Evolutionary conservation across 176 grass and related monocot genomes (phyloP), one percentile per base, ranked within the genome.

Genomic region (Aegilops speltoides): DNA sequence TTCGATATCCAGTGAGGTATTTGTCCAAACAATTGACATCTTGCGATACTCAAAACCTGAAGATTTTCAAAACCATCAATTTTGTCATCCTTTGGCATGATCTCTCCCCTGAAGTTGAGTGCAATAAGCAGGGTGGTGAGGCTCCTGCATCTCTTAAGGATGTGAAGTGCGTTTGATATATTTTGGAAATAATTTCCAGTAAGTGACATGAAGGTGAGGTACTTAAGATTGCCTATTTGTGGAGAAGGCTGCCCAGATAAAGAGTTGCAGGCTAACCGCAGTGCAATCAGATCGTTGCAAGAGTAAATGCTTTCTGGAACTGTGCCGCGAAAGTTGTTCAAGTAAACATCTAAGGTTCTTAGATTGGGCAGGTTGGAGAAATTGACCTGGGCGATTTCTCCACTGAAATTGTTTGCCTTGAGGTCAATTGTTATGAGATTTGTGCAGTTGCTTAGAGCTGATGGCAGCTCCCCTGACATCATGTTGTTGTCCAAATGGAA

Each of bases 1-100:
- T 84, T 84, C 2, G 83, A 86, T 75, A 89, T 1, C 90, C 90
- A 92, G 3, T 2, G 12, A 40, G 90, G 90, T 83, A 92, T 83
- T 10, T 76, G 14, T 26, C 82, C 90, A 1, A 28, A 84, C 34
- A 84, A 48, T 41, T 41, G 2, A 41, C 40, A 41, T 10, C 31
- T 3, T 8, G 19, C 85, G 84, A 0, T 7, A 9, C 0, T 6
- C 3, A 91, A 19, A 17, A 80, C 3, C 29, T 28, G 43, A 52
- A 91, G 43, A 20, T 50, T 77, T 10, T 68, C 7, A 50, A 69
- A 88, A 5, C 90, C 82, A 10, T 64, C 19, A 1, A 78, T 10
- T 5, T 2, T 80, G 1, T 83, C 52, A 62, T 65, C 82, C 1
- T 89, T 24, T 12, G 69, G 85, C 16, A 88, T 77, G 24, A 26